Evolutionary conservation across 31 red algal genomes (phyloP).

Genomic region (Odonthalia washingtoniensis): DNA sequence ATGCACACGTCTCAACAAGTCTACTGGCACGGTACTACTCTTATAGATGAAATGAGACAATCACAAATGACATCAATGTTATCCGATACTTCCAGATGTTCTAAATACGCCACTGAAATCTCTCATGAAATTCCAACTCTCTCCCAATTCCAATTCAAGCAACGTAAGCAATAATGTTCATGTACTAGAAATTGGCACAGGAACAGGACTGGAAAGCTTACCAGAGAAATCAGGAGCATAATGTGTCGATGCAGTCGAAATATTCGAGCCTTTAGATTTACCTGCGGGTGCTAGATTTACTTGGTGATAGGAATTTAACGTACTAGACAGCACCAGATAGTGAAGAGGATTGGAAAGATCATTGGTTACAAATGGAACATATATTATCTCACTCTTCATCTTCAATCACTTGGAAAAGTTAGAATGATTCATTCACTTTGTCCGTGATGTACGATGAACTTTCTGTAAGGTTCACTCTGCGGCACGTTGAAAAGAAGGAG

Average conservation of each 20-base stretch:
- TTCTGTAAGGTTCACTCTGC: slow-evolving; percentile 40
- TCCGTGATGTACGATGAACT: too few relatives aligned
- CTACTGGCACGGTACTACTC: neutral
- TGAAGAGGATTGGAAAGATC: slow-evolving; percentile 76
- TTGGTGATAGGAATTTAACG: slow-evolving; percentile 44
- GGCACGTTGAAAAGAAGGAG: neutral
- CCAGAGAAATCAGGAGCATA: slow-evolving; percentile 53
- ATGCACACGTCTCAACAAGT: slow-evolving; percentile 43
- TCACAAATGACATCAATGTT: slow-evolving; percentile 84
- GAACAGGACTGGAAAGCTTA: slow-evolving; percentile 69
- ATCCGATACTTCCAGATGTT: slow-evolving; percentile 45
- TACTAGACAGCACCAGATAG: slow-evolving; percentile 55
- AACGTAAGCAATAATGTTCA: slow-evolving; percentile 14
- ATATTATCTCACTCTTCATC: too few relatives aligned
- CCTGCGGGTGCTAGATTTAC: too few relatives aligned
- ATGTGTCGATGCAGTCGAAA: too few relatives aligned
- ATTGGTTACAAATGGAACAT: slow-evolving; percentile 65
- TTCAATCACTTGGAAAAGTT: neutral
- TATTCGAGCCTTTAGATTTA: too few relatives aligned
- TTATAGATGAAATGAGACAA: slow-evolving; percentile 54
- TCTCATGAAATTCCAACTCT: neutral
- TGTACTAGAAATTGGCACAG: slow-evolving; percentile 83
- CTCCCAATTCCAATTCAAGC: neutral
- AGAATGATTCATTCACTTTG: too few relatives aligned
- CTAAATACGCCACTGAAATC: slow-evolving; percentile 50